A percentile compares a stretch with the other conserved stretches of the same genome.
These are phyloP conservation scores for Mortierella claussenii DNA, from an alignment of 192 early-diverging fungal genomes.

Conservation along the genomic window DNA sequence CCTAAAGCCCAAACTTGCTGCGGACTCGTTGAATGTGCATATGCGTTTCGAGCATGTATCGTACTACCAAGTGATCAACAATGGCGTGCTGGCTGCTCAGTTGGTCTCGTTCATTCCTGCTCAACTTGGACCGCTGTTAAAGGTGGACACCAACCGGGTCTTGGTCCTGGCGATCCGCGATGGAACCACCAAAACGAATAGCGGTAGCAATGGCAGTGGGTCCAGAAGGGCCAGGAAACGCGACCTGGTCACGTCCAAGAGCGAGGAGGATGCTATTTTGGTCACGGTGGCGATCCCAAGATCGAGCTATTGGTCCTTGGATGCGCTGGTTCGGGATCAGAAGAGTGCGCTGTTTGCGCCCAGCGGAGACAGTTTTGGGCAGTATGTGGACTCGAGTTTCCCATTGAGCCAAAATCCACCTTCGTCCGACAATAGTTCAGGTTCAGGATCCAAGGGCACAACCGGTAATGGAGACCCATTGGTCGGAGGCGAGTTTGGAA, in stretches of 20 bases:
- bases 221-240: background rate
- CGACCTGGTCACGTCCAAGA: conserved; percentile 22
- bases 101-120: conserved; percentile 40
- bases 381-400: conserved; percentile 24
- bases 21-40: conserved; percentile 35
- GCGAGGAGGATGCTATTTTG: conserved; percentile 23
- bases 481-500: background rate
- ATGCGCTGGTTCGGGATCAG: conserved; percentile 9
- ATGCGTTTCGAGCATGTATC: conserved; percentile 43
- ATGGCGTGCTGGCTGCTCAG: conserved; percentile 43
- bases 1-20: conserved; percentile 22
- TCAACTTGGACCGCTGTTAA: conserved; percentile 19
- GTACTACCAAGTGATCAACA: conserved; percentile 47
- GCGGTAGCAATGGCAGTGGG: background rate
- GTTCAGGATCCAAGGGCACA: background rate
- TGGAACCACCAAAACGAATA: background rate
- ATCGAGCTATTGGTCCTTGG: conserved; percentile 13
- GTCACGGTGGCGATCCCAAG: conserved; percentile 31
- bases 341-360: conserved; percentile 6
- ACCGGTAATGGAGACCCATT: background rate
- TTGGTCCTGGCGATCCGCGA: conserved; percentile 43
- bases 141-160: conserved; percentile 10
- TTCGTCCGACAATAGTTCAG: background rate
- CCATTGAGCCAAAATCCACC: conserved; percentile 31
- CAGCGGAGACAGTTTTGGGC: conserved; percentile 18